Evolutionary conservation across 495 filamentous ascomycete genomes (phyloP).

Genomic region (Daldinia concentrica): DNA sequence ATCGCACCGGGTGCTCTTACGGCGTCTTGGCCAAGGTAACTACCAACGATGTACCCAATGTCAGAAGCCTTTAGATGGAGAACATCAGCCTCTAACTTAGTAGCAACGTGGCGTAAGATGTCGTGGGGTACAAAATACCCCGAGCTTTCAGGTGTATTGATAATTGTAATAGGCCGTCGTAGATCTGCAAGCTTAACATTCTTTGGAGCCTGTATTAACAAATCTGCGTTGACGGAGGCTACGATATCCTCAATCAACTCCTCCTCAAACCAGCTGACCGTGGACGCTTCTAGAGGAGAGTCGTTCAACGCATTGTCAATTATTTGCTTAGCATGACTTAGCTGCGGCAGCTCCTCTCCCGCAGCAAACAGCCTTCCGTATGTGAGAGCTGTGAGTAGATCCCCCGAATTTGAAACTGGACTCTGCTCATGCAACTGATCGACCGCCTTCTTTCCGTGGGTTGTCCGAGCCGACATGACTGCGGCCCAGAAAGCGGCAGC

Average conservation of each 20-base stretch:
- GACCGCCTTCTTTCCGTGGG: slow-evolving; percentile 15
- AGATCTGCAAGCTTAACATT: slow-evolving; percentile 36
- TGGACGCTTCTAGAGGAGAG: slow-evolving; percentile 16
- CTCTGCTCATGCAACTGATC: slow-evolving; percentile 16
- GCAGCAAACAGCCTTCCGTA: neutral
- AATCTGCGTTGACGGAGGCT: slow-evolving; percentile 49
- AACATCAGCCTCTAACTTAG: slow-evolving; percentile 73
- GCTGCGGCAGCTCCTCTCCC: neutral
- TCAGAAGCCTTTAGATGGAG: slow-evolving; percentile 81
- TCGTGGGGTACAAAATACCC: slow-evolving; percentile 45
- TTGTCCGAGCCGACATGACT: neutral
- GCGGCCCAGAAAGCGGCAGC: slow-evolving; percentile 35
- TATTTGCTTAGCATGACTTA: slow-evolving; percentile 5
- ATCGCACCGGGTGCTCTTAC: slow-evolving; percentile 55
- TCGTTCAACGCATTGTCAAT: slow-evolving; percentile 6
- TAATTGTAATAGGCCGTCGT: slow-evolving; percentile 49
- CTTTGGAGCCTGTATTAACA: slow-evolving; percentile 42
- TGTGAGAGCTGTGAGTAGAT: slow-evolving; percentile 22
- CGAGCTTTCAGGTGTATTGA: slow-evolving; percentile 51
- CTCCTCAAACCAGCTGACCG: slow-evolving; percentile 27
- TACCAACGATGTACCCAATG: slow-evolving; percentile 78
- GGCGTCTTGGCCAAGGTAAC: slow-evolving; percentile 72
- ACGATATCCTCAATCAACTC: slow-evolving; percentile 48
- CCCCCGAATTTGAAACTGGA: slow-evolving; percentile 10
- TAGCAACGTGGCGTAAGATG: slow-evolving; percentile 61